phyloP scores from a whole-genome alignment of 2,329 filamentous ascomycete genomes.

The Blastomyces gilchristii region DNA sequence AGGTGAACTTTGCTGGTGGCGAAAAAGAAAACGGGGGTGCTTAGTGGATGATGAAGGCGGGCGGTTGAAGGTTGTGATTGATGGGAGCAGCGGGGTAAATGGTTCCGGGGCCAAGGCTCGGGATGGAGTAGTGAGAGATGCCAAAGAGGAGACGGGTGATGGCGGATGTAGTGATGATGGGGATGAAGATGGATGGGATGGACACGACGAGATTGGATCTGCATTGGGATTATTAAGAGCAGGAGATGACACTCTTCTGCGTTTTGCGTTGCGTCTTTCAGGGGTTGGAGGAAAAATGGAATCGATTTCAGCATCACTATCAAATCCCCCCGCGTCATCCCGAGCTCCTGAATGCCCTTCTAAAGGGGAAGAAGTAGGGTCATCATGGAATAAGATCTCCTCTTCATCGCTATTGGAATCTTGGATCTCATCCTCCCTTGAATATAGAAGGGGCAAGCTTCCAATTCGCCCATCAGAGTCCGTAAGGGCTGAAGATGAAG shows the following conservation, averaged over 20 bases:
- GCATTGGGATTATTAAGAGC: constrained; percentile 7
- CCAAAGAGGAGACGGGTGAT: constrained; percentile 13
- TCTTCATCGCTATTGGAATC: constrained; percentile 8
- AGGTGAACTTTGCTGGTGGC: not conserved
- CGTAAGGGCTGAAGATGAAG: not conserved
- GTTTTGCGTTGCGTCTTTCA: constrained; percentile 21
- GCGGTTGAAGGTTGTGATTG: constrained; percentile 6
- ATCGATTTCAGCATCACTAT: constrained; percentile 22
- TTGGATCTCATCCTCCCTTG: not conserved
- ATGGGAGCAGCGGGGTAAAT: constrained; percentile 10
- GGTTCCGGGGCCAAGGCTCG: constrained; percentile 4
- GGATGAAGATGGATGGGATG: constrained; percentile 3
- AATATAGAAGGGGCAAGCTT: not conserved
- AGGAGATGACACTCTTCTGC: constrained; percentile 22
- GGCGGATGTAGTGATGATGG: not conserved
- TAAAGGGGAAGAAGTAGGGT: not conserved
- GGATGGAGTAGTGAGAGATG: not conserved
- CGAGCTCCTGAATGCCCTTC: not conserved
- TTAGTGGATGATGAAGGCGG: constrained; percentile 4
- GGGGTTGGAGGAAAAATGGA: constrained; percentile 23
- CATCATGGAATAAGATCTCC: constrained; percentile 3
- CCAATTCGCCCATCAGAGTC: not conserved
- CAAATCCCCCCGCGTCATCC: not conserved
- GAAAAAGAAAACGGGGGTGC: constrained; percentile 7
- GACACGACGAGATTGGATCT: constrained; percentile 18